Conservation (phyloP, 225 moss, liverwort and hornwort genomes). For the Ulota crispa region DNA sequence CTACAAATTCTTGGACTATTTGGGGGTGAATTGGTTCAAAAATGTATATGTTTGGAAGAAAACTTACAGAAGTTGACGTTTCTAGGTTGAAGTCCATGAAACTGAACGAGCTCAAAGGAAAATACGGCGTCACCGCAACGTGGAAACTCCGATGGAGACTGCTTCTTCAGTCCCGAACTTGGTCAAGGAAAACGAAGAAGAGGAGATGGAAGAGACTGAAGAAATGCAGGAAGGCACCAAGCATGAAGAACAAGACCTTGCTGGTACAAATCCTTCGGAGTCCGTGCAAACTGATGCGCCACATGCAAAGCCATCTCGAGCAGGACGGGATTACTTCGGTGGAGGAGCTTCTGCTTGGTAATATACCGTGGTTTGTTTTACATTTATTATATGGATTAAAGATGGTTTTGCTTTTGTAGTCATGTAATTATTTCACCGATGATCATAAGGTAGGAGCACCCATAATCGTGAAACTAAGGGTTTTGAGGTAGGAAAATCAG, state of each 20-base stretch:
- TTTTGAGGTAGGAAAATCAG: too few relatives aligned
- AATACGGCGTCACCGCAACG: constrained; percentile 61
- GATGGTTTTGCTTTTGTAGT: too few relatives aligned
- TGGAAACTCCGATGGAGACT: constrained; percentile 26
- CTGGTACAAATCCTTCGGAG: constrained; percentile 13
- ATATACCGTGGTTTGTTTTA: neutral
- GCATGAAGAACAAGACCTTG: constrained; percentile 1
- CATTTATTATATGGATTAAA: too few relatives aligned
- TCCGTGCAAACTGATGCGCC: constrained; percentile 6
- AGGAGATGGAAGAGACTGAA: constrained; percentile 36
- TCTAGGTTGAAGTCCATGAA: constrained; percentile 66
- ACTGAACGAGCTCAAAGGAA: constrained; percentile 60
- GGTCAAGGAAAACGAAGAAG: constrained; percentile 29
- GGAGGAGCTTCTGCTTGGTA: constrained; percentile 45
- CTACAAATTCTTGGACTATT: neutral
- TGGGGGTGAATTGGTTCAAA: neutral
- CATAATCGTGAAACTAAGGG: too few relatives aligned
- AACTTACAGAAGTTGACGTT: neutral
- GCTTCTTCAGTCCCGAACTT: constrained; percentile 17
- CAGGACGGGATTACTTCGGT: constrained; percentile 27
- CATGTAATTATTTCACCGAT: too few relatives aligned
- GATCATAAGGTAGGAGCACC: too few relatives aligned
- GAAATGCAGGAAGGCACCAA: neutral
- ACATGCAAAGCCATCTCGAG: neutral
- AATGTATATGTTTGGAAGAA: constrained; percentile 8